These are phyloP conservation scores for Mycena sp. DNA, from an alignment of 1,284 basidiomycete species.

Conservation along the genomic window DNA sequence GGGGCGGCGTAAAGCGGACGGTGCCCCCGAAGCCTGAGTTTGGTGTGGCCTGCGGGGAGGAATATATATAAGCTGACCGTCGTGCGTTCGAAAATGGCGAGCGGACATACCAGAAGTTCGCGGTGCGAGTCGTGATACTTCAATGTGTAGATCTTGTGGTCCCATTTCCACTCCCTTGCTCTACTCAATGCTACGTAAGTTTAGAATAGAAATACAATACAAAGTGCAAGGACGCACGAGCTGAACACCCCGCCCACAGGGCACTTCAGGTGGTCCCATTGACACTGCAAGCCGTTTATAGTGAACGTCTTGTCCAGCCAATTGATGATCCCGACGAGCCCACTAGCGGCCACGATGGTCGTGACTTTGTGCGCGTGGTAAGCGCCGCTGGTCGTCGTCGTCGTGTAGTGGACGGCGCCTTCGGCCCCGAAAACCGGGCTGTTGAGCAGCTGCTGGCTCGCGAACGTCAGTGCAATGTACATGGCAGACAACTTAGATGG, in stretches of 20 bases:
- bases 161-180: constrained; percentile 9
- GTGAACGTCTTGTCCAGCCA: constrained; percentile 19
- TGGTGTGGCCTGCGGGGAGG: neutral
- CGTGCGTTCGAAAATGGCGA: no score
- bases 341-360: constrained; percentile 16
- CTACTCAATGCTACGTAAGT: neutral
- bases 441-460: neutral
- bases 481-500: neutral
- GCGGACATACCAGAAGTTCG: neutral
- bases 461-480: constrained; percentile 17
- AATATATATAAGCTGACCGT: neutral
- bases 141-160: neutral
- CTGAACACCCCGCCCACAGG: neutral
- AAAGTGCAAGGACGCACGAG: neutral
- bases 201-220: neutral
- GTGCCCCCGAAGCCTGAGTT: neutral
- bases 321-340: constrained; percentile 13
- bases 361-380: constrained; percentile 17
- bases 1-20: constrained; percentile 4
- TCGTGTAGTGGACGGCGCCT: constrained; percentile 15
- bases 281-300: neutral
- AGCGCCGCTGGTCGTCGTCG: constrained; percentile 1
- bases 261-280: neutral
- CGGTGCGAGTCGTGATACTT: constrained; percentile 1
- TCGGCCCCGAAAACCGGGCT: neutral